Evolutionary conservation across 2,329 filamentous ascomycete genomes (phyloP).

Genomic region (Coniochaeta prunicola): DNA sequence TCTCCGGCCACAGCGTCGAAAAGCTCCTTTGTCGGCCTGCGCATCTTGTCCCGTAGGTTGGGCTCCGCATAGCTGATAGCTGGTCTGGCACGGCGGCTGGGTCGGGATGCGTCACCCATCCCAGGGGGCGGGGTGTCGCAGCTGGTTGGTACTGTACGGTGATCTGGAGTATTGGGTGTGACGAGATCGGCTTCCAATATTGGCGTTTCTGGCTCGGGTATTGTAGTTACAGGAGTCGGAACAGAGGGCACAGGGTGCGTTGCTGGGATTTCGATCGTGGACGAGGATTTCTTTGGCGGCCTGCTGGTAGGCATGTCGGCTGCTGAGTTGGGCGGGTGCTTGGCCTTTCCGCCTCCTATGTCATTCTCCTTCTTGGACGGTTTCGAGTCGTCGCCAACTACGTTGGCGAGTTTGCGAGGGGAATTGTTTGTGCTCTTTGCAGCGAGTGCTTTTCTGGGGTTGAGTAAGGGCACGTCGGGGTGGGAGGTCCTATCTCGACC

Average conservation of each 20-base stretch:
- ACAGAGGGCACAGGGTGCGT: conserved; percentile 8
- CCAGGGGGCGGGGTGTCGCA: conserved; percentile 53
- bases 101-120: conserved; percentile 51
- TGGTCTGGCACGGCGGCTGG: conserved; percentile 58
- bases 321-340: conserved; percentile 11
- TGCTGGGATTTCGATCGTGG: conserved; percentile 11
- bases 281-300: conserved; percentile 18
- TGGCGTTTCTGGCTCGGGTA: conserved; percentile 22
- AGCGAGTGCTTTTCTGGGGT: conserved; percentile 40
- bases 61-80: conserved; percentile 77
- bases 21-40: conserved; percentile 68
- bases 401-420: conserved; percentile 42
- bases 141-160: conserved; percentile 23
- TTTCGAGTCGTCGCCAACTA: conserved; percentile 27
- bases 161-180: conserved; percentile 42
- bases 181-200: conserved; percentile 31
- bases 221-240: conserved; percentile 6
- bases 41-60: conserved; percentile 76
- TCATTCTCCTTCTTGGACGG: conserved; percentile 29
- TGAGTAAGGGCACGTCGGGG: conserved; percentile 7
- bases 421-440: conserved; percentile 57
- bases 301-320: not conserved
- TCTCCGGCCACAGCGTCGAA: conserved; percentile 67
- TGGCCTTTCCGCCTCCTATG: not conserved
- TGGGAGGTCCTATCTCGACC: conserved; percentile 21